phyloP scores from a whole-genome alignment of 768 basidiomycete species.

The Scleroderma bovista region DNA sequence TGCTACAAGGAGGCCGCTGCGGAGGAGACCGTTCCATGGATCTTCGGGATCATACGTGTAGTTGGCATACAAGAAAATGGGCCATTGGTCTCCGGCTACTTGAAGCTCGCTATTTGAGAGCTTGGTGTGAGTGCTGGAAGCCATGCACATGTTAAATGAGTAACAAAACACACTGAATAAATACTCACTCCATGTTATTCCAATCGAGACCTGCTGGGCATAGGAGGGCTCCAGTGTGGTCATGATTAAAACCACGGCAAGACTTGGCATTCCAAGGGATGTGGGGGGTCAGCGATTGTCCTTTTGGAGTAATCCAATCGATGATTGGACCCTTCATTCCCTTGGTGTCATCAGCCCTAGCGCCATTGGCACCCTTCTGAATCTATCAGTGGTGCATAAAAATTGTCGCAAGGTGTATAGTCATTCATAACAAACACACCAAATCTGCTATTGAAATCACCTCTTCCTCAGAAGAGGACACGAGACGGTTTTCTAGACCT shows the following conservation, averaged over 20 bases:
- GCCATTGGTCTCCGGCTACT: slow-evolving; percentile 23
- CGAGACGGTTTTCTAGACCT: slow-evolving; percentile 11
- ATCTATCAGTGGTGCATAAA: slow-evolving; percentile 10
- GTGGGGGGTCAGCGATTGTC: slow-evolving; percentile 7
- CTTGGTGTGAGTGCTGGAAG: slow-evolving; percentile 1
- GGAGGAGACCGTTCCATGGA: slow-evolving; percentile 22
- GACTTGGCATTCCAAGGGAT: slow-evolving; percentile 9
- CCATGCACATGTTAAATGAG: too few relatives aligned
- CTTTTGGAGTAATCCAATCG: slow-evolving; percentile 21
- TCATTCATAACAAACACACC: slow-evolving; percentile 4
- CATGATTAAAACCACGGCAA: slow-evolving; percentile 12
- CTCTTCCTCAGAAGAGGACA: slow-evolving; percentile 9
- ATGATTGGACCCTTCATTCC: slow-evolving; percentile 15
- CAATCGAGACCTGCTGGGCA: slow-evolving; percentile 19
- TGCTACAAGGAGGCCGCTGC: slow-evolving; percentile 1
- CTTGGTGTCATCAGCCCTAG: slow-evolving; percentile 12
- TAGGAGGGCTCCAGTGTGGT: slow-evolving; percentile 15
- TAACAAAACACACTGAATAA: too few relatives aligned
- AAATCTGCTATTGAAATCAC: slow-evolving; percentile 11
- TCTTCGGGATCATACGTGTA: slow-evolving; percentile 18
- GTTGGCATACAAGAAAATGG: slow-evolving; percentile 14
- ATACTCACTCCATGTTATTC: slow-evolving; percentile 10
- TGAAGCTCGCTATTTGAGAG: slow-evolving; percentile 8
- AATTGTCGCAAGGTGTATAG: too few relatives aligned
- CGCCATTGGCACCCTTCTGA: slow-evolving; percentile 18